Percentiles rank a stretch among this genome's conserved stretches.
Conservation (phyloP, 176 grass and related monocot genomes). For the Bothriochloa decipiens region DNA sequence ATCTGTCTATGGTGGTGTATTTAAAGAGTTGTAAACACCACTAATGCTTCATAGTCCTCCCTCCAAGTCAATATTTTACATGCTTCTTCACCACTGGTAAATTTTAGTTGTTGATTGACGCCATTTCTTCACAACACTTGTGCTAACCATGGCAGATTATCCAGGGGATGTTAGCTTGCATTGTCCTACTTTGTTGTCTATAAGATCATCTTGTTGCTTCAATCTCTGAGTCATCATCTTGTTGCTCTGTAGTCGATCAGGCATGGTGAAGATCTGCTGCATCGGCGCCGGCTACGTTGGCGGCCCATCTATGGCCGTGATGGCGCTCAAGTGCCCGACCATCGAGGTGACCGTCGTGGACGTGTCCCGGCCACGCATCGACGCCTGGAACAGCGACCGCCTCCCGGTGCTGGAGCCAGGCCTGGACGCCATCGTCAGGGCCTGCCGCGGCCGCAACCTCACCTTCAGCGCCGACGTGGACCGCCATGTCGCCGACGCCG, state of each 20-base stretch:
- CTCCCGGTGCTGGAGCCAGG: constrained; percentile 60
- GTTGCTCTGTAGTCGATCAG: not conserved
- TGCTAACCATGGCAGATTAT: not conserved
- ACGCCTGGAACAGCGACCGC: constrained; percentile 62
- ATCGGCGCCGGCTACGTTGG: constrained; percentile 67
- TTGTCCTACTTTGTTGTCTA: too few relatives aligned
- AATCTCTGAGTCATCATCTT: not conserved
- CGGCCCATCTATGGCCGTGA: constrained; percentile 58
- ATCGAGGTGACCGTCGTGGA: constrained; percentile 58
- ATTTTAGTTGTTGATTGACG: not conserved
- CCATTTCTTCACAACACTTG: too few relatives aligned
- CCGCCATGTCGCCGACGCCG: constrained; percentile 51
- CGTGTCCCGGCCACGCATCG: constrained; percentile 51
- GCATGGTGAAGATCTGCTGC: constrained; percentile 64
- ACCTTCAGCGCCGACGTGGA: constrained; percentile 60
- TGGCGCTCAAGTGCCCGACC: constrained; percentile 55
- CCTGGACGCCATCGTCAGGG: constrained; percentile 54
- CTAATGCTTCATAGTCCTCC: not conserved
- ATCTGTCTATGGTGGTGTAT: not conserved
- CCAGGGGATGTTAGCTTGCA: not conserved
- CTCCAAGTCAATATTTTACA: not conserved
- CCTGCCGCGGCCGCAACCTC: constrained; percentile 58
- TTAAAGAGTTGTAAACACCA: not conserved
- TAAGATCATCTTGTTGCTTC: not conserved
- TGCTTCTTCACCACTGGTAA: not conserved